These are phyloP conservation scores for Juncus inflexus DNA, from an alignment of 176 grass and related monocot species.

Conservation along the genomic window DNA sequence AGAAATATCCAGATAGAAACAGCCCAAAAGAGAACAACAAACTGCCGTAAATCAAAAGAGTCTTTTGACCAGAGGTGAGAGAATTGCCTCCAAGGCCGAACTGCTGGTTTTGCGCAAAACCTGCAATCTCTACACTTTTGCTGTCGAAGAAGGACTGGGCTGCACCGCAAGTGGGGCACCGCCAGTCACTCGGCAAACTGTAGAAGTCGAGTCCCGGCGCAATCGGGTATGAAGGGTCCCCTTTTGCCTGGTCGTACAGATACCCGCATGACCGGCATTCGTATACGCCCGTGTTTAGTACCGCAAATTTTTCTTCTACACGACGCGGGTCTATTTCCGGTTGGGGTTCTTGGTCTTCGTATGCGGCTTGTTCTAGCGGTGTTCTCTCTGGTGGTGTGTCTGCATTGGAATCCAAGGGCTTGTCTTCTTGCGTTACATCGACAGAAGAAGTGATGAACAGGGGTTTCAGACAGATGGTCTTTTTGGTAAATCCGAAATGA, in stretches of 20 bases:
- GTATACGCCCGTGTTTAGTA: conserved; percentile 83
- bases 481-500: neutral
- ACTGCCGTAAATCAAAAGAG: conserved; percentile 69
- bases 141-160: conserved; percentile 81
- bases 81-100: conserved; percentile 82
- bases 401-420: conserved; percentile 33
- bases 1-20: conserved; percentile 84
- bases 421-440: conserved; percentile 80
- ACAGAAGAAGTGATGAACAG: conserved; percentile 43
- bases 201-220: conserved; percentile 65
- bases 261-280: conserved; percentile 92
- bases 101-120: conserved; percentile 94
- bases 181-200: conserved; percentile 80
- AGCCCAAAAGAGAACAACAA: conserved; percentile 60
- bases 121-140: conserved; percentile 90
- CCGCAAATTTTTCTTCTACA: conserved; percentile 76
- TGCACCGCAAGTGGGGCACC: conserved; percentile 76
- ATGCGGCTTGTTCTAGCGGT: conserved; percentile 8
- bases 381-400: neutral
- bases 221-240: conserved; percentile 76
- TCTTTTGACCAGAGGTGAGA: conserved; percentile 68
- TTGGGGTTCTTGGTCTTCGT: neutral
- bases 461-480: conserved; percentile 15
- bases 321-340: conserved; percentile 54
- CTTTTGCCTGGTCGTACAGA: conserved; percentile 69